Evolutionary conservation across 1,284 basidiomycete species (phyloP).

Genomic region (Acaromyces ingoldii): DNA sequence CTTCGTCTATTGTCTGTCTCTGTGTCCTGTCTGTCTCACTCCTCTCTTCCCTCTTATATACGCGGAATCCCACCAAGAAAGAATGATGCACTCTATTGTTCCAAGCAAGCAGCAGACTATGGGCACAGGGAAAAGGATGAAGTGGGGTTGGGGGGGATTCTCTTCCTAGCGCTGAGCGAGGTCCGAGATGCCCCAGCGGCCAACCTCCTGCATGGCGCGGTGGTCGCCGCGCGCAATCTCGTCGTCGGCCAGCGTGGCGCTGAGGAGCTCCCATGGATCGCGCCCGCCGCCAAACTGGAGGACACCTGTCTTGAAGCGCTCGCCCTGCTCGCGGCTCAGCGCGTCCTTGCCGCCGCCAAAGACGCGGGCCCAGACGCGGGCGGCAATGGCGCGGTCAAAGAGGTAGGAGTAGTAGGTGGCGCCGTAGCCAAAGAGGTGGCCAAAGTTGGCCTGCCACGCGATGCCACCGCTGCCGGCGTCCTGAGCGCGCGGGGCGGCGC

Average conservation of each 20-base stretch:
- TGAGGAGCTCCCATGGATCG: conserved; percentile 90
- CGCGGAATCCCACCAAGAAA: no score
- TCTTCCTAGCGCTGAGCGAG: no score
- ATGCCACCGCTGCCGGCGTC: background rate
- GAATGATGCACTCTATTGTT: no score
- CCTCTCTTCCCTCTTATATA: no score
- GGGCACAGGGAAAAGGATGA: no score
- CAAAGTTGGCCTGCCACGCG: conserved; percentile 85
- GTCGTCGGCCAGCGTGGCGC: conserved; percentile 65
- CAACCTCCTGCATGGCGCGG: conserved; percentile 13
- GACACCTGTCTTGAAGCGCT: conserved; percentile 72
- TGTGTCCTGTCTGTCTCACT: no score
- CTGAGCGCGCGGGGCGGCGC: background rate
- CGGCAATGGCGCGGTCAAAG: conserved; percentile 91
- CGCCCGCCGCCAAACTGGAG: conserved; percentile 78
- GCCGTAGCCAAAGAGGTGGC: conserved; percentile 91
- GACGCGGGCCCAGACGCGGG: conserved; percentile 74
- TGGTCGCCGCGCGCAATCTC: conserved; percentile 65
- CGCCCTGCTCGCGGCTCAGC: conserved; percentile 57
- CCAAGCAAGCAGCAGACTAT: no score
- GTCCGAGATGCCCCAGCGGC: no score
- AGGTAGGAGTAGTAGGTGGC: conserved; percentile 97
- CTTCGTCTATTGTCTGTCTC: no score
- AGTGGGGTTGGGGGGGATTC: no score
- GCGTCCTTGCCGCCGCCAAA: conserved; percentile 61